Conservation (phyloP, 2,329 filamentous ascomycete species). For the Neofusicoccum kwambonambiense region DNA sequence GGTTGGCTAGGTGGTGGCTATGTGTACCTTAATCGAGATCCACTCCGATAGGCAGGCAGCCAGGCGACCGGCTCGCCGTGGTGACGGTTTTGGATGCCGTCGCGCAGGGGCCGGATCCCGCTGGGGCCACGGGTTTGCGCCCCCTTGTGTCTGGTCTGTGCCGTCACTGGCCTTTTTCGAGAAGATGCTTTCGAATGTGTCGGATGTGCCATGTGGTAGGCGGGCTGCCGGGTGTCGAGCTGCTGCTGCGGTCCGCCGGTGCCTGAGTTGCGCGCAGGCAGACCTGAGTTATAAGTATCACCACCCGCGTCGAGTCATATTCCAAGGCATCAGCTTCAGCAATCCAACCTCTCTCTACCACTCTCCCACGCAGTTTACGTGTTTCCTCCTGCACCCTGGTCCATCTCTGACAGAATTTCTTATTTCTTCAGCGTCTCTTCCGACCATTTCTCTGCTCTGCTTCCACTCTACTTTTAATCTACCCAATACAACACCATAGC, state of each 20-base stretch:
- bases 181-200: conserved; percentile 6
- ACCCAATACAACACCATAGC: background rate
- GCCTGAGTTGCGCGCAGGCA: conserved; percentile 11
- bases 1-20: conserved; percentile 6
- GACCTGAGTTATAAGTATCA: conserved; percentile 10
- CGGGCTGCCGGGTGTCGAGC: background rate
- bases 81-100: background rate
- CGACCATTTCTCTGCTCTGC: background rate
- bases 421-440: background rate
- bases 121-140: conserved; percentile 15
- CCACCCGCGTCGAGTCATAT: conserved; percentile 11
- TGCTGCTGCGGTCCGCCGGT: background rate
- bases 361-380: background rate
- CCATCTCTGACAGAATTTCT: background rate
- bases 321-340: conserved; percentile 10
- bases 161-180: conserved; percentile 11
- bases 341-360: conserved; percentile 6
- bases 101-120: conserved; percentile 4
- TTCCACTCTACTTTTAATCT: background rate
- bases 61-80: background rate
- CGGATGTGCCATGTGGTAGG: conserved; percentile 6
- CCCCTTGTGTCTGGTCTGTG: conserved; percentile 7
- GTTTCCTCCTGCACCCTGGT: background rate
- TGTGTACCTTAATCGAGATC: conserved; percentile 11
- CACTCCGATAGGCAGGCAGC: conserved; percentile 3